Evolutionary conservation across 164 flowering plant species (phyloP).

Genomic region (Tetrastigma voinierianum): DNA sequence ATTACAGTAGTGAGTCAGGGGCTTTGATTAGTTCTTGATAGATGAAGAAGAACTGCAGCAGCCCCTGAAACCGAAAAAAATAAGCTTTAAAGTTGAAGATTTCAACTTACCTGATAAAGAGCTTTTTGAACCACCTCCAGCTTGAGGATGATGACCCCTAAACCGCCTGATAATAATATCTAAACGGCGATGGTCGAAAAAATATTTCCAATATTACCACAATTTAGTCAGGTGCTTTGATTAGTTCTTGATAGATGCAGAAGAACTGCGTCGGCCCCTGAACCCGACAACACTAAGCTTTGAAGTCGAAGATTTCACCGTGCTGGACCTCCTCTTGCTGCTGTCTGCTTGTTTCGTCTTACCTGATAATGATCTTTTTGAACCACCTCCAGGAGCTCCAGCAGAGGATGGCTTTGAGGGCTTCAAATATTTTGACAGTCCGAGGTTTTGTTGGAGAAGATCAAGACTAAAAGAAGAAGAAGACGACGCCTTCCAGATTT

Average conservation of each 20-base stretch:
- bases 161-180: no score
- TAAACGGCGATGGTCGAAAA: no score
- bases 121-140: no score
- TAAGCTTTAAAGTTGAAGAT: no score
- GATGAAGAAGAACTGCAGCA: no score
- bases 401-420: constrained; percentile 18
- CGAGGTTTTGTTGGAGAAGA: constrained; percentile 31
- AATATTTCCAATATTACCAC: no score
- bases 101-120: no score
- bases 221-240: constrained; percentile 29
- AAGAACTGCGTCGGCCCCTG: constrained; percentile 59
- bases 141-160: no score
- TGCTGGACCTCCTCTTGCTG: constrained; percentile 22
- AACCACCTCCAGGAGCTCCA: constrained; percentile 17
- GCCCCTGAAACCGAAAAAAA: no score
- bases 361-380: constrained; percentile 21
- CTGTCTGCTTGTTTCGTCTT: constrained; percentile 29
- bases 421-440: constrained; percentile 26
- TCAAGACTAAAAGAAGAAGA: no score
- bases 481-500: constrained; percentile 31
- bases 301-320: constrained; percentile 22
- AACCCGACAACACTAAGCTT: constrained; percentile 81
- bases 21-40: no score
- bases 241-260: constrained; percentile 31
- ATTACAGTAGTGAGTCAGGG: no score